These are phyloP conservation scores for Sextonia rubra DNA, from an alignment of 164 flowering plant species.

Conservation along the genomic window DNA sequence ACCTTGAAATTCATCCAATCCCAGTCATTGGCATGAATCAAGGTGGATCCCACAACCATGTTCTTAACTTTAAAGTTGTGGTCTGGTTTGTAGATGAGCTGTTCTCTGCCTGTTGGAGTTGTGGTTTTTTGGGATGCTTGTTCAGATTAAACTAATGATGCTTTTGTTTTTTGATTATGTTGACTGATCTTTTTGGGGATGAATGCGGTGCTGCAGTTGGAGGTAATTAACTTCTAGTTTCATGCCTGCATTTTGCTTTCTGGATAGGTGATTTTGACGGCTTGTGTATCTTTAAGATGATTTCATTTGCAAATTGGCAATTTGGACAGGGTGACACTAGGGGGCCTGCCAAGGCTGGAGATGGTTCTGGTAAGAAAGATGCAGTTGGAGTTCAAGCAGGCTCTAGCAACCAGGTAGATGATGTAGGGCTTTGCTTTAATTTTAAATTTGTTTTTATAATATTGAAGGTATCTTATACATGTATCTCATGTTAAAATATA, in stretches of 20 bases:
- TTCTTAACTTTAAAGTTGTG: background rate
- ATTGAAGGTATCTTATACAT: too few relatives aligned
- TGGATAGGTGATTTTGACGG: background rate
- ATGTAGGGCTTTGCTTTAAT: background rate
- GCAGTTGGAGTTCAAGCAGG: conserved; percentile 14
- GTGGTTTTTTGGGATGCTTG: background rate
- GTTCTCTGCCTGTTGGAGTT: background rate
- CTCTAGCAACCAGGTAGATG: conserved; percentile 19
- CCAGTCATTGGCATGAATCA: background rate
- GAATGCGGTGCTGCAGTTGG: conserved; percentile 22
- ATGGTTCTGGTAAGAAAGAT: conserved; percentile 26
- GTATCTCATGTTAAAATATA: background rate
- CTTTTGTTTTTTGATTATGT: background rate
- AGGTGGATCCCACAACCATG: background rate
- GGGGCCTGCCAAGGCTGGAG: conserved; percentile 30
- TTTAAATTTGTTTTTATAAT: too few relatives aligned
- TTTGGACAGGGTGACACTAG: conserved; percentile 30
- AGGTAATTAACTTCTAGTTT: conserved; percentile 17
- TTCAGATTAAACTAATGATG: conserved; percentile 4
- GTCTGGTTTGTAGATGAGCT: background rate
- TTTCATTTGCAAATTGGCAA: background rate
- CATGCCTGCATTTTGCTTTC: background rate
- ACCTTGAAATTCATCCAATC: background rate
- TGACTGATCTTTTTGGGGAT: background rate
- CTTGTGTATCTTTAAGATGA: background rate